Evolutionary conservation across 257 asterid genomes (phyloP).

Genomic region (Solanum chiquidenum): DNA sequence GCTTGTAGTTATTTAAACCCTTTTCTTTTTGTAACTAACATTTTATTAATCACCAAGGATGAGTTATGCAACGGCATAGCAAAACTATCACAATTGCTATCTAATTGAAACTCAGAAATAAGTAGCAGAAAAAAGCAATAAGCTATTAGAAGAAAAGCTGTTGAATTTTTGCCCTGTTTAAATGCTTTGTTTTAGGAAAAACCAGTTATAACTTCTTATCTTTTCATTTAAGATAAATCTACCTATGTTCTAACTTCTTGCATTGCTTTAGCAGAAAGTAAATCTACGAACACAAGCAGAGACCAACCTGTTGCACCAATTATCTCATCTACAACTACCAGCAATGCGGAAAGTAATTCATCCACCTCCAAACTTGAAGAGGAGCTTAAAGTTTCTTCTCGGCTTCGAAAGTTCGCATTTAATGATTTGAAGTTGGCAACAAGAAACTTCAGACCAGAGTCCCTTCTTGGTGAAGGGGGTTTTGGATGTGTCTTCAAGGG

Average conservation of each 20-base stretch:
- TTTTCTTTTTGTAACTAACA: not conserved
- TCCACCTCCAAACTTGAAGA: conserved; percentile 74
- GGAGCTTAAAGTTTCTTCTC: conserved; percentile 75
- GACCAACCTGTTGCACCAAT: conserved; percentile 57
- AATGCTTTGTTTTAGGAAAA: not conserved
- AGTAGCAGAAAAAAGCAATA: not conserved
- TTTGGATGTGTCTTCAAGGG: conserved; percentile 98
- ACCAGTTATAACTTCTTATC: not conserved
- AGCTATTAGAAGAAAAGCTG: not conserved
- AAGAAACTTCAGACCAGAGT: conserved; percentile 90
- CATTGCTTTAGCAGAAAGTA: conserved; percentile 43
- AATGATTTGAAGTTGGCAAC: conserved; percentile 88
- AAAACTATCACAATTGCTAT: not conserved
- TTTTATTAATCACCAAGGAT: not conserved
- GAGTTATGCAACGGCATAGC: not conserved
- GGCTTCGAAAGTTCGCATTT: conserved; percentile 77
- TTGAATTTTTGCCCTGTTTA: not conserved
- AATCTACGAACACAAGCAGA: conserved; percentile 48
- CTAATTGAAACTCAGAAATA: not conserved
- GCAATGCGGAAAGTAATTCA: conserved; percentile 61
- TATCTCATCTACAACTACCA: conserved; percentile 58
- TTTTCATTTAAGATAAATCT: not conserved
- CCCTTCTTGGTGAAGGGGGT: conserved; percentile 99
- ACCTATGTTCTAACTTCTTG: conserved; percentile 9
- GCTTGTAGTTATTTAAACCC: not conserved